Percentiles rank a stretch among this genome's conserved stretches.
Evolutionary conservation across 768 basidiomycete genomes (phyloP).

Genomic region (Pisolithus orientalis): DNA sequence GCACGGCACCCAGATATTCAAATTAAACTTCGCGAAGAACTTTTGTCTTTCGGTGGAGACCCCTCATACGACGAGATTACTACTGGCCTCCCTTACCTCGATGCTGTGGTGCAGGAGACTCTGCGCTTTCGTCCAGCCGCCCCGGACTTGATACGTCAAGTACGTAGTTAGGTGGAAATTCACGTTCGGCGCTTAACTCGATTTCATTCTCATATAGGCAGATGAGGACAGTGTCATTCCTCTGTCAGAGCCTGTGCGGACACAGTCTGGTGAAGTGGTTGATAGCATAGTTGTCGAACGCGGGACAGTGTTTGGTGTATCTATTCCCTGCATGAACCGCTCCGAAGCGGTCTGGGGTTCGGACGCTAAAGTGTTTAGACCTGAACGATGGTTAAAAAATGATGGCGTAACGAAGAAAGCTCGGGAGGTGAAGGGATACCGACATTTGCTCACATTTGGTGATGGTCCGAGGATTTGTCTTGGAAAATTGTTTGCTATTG

Average conservation of each 20-base stretch:
- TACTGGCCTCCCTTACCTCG: conserved; percentile 46
- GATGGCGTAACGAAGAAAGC: conserved; percentile 14
- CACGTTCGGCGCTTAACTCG: background rate
- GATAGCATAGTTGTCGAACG: conserved; percentile 42
- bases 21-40: conserved; percentile 42
- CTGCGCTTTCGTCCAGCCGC: conserved; percentile 39
- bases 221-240: conserved; percentile 53
- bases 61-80: conserved; percentile 50
- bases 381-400: conserved; percentile 13
- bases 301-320: conserved; percentile 37
- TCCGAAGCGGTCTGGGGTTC: conserved; percentile 54
- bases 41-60: conserved; percentile 37
- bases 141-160: conserved; percentile 8
- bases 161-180: conserved; percentile 4
- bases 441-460: conserved; percentile 22
- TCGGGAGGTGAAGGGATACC: conserved; percentile 19
- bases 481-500: conserved; percentile 23
- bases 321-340: conserved; percentile 42
- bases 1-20: conserved; percentile 40
- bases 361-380: conserved; percentile 29
- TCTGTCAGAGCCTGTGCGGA: conserved; percentile 40
- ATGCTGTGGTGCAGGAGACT: conserved; percentile 41
- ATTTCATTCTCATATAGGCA: conserved; percentile 27
- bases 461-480: conserved; percentile 25
- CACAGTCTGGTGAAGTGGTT: conserved; percentile 33